Evolutionary conservation across 2,329 filamentous ascomycete species (phyloP), one percentile per base, ranked within the genome.

Genomic region (Aspergillus luchuensis): DNA sequence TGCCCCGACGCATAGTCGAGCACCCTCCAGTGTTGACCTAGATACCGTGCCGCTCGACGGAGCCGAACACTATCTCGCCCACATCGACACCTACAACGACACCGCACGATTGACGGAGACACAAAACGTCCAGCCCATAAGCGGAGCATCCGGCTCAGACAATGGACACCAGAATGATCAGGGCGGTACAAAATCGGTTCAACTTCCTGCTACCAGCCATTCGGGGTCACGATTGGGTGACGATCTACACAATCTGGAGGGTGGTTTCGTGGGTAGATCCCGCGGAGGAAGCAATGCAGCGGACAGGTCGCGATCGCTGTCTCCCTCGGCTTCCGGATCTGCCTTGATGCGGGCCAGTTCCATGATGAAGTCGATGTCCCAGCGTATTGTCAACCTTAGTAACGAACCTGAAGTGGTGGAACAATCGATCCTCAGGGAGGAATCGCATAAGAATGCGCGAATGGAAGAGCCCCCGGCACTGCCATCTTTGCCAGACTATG

Each of bases 341-440:
- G 89, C 90, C 17, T 75, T 93, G 56, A 85, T 84, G 23, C 83
- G 87, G 67, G 90, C 90, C 62, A 86, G 90, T 48, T 91, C 90
- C 8, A 91, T 92, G 68, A 86, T 93, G 76, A 86, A 90, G 65
- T 87, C 87, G 67, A 96, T 99, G 87, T 98, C 96, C 33, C 93
- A 97, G 79, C 91, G 95, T 80, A 93, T 99, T 58, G 95, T 99
- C 71, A 98, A 98, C 72, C 86, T 99, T 69, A 97, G 92, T 77
- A 96, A 96, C 72, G 95, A 98, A 71, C 89, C 89, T 4, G 91
- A 97, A 68, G 80, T 91, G 19, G 82, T 93, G 15, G 92, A 97
- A 73, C 87, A 90, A 63, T 87, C 86, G 55, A 83, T 88, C 23
- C 84, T 86, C 45, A 83, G 79, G 81, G 80, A 88, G 80, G 74